These are phyloP conservation scores for Suhomyces wounanorum DNA, from an alignment of 1,139 yeast species.

Conservation along the genomic window DNA sequence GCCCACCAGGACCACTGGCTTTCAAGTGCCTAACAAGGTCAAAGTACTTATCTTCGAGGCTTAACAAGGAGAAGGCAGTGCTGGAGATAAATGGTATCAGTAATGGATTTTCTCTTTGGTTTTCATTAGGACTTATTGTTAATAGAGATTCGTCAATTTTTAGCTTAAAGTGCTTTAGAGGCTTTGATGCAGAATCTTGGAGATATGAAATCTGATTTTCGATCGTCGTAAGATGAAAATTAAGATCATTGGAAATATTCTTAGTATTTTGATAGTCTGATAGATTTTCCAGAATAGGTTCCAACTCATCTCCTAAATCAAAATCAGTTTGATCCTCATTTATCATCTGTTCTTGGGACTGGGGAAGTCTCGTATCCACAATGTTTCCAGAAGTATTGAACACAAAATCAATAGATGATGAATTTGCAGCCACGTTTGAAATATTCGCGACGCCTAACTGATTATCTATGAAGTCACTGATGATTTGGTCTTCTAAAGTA, in stretches of 20 bases:
- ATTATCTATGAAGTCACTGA: constrained; percentile 6
- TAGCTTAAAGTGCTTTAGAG: not conserved
- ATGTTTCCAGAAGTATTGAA: constrained; percentile 12
- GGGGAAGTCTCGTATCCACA: not conserved
- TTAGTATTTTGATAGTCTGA: constrained; percentile 1
- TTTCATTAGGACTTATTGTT: not conserved
- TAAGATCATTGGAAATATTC: constrained; percentile 16
- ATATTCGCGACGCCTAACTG: constrained; percentile 1
- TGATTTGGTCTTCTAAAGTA: constrained; percentile 7
- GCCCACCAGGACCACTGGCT: not conserved
- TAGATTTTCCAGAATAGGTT: not conserved
- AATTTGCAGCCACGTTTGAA: constrained; percentile 5
- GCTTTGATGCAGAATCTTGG: not conserved
- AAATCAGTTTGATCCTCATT: constrained; percentile 7
- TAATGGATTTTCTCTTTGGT: not conserved
- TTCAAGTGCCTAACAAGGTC: not conserved
- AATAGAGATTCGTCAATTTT: not conserved
- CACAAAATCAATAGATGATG: constrained; percentile 9
- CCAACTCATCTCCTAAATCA: constrained; percentile 12
- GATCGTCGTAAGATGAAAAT: constrained; percentile 17
- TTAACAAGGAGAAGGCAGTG: not conserved
- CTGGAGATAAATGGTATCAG: not conserved
- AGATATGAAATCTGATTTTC: constrained; percentile 9
- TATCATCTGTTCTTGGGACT: not conserved
- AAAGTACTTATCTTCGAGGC: not conserved